These are phyloP conservation scores for Beverwykella pulmonaria DNA, from an alignment of 495 filamentous ascomycete genomes.

Conservation along the genomic window DNA sequence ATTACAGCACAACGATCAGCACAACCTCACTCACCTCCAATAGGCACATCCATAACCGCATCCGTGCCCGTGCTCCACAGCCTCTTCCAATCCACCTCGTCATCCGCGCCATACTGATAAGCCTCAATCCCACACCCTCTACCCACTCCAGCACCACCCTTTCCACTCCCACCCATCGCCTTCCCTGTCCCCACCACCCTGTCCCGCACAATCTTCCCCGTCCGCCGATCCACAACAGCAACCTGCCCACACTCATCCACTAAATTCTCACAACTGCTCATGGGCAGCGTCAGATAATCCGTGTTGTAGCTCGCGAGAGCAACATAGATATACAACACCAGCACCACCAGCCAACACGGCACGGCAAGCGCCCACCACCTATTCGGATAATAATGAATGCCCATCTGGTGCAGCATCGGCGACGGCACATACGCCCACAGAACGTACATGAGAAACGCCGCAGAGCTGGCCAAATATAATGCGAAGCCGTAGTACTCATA, in stretches of 20 bases:
- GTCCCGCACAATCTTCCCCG: slow-evolving; percentile 55
- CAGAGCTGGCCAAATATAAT: slow-evolving; percentile 79
- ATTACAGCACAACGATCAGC: too few relatives aligned
- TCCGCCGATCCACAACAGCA: slow-evolving; percentile 73
- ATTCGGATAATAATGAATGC: slow-evolving; percentile 95
- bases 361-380: slow-evolving; percentile 96
- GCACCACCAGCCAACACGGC: slow-evolving; percentile 86
- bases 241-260: slow-evolving; percentile 89
- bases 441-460: slow-evolving; percentile 85
- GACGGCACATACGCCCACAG: slow-evolving; percentile 94
- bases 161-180: slow-evolving; percentile 50
- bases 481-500: slow-evolving; percentile 99
- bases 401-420: slow-evolving; percentile 86
- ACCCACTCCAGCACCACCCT: slow-evolving; percentile 40
- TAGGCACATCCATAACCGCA: slow-evolving; percentile 94
- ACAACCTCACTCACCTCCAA: slow-evolving; percentile 68
- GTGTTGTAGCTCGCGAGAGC: slow-evolving; percentile 91
- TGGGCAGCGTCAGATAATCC: slow-evolving; percentile 77
- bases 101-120: slow-evolving; percentile 28
- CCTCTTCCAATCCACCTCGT: slow-evolving; percentile 68
- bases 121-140: slow-evolving; percentile 27
- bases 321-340: slow-evolving; percentile 88
- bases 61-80: slow-evolving; percentile 93
- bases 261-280: slow-evolving; percentile 82
- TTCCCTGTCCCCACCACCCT: slow-evolving; percentile 52